phyloP scores from a whole-genome alignment of 768 basidiomycete species.

The Plicaturopsis crispa region DNA sequence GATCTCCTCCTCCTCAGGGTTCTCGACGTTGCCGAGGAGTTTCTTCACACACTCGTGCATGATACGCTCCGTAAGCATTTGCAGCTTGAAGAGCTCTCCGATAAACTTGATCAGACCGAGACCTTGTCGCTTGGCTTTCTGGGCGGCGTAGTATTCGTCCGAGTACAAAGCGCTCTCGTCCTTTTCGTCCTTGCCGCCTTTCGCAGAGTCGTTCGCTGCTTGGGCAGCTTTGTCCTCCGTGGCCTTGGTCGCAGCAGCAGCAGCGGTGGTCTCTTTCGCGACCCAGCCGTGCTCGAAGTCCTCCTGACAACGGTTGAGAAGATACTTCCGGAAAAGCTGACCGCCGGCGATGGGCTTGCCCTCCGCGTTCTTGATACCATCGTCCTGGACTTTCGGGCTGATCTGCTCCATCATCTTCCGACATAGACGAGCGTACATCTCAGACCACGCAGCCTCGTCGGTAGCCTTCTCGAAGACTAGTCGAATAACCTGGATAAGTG shows the following conservation, averaged over 20 bases:
- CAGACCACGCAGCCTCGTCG: constrained; percentile 91
- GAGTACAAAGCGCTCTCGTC: constrained; percentile 80
- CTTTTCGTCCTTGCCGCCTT: constrained; percentile 30
- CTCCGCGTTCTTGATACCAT: constrained; percentile 71
- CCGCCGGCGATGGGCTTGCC: constrained; percentile 91
- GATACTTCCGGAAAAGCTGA: constrained; percentile 92
- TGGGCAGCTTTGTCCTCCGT: constrained; percentile 78
- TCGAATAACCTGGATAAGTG: constrained; percentile 92
- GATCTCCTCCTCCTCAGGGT: constrained; percentile 96
- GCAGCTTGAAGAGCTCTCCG: constrained; percentile 97
- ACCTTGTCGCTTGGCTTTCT: constrained; percentile 96
- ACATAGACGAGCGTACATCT: constrained; percentile 96
- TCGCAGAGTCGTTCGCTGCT: constrained; percentile 54
- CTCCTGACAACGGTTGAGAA: constrained; percentile 94
- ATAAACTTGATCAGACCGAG: constrained; percentile 97
- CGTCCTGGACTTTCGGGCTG: constrained; percentile 81
- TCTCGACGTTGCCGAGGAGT: constrained; percentile 85
- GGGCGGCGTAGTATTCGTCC: constrained; percentile 92
- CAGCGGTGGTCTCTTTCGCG: constrained; percentile 78
- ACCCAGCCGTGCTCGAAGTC: constrained; percentile 97
- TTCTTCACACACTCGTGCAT: constrained; percentile 99
- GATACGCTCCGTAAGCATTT: constrained; percentile 95
- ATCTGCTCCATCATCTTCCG: constrained; percentile 95
- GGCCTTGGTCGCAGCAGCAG: constrained; percentile 79
- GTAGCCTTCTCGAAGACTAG: constrained; percentile 97